Evolutionary conservation across 2,329 filamentous ascomycete species (phyloP).

Genomic region (Dothistroma pini): DNA sequence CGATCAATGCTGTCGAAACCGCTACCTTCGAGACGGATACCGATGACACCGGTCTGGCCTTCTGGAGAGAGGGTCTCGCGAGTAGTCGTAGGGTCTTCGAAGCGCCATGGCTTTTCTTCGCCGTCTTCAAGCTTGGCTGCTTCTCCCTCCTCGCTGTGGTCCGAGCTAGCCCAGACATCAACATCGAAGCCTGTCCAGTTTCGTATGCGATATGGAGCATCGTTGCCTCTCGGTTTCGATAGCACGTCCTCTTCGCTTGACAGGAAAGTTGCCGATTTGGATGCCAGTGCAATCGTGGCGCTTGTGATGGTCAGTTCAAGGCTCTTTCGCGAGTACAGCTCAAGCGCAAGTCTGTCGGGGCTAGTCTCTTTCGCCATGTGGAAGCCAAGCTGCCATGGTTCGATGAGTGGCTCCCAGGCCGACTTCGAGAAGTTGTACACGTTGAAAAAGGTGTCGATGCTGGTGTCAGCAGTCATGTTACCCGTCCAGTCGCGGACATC

Average conservation of each 20-base stretch:
- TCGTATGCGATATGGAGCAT: slow-evolving; percentile 87
- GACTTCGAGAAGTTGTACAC: slow-evolving; percentile 99
- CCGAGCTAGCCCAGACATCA: slow-evolving; percentile 74
- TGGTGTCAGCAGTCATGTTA: slow-evolving; percentile 78
- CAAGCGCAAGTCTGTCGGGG: slow-evolving; percentile 74
- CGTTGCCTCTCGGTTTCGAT: slow-evolving; percentile 84
- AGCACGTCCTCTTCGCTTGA: slow-evolving; percentile 85
- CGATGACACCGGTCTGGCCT: slow-evolving; percentile 72
- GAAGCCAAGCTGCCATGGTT: slow-evolving; percentile 94
- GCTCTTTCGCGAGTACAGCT: slow-evolving; percentile 81
- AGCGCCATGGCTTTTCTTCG: slow-evolving; percentile 89
- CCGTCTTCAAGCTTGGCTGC: slow-evolving; percentile 79
- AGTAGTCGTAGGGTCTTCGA: slow-evolving; percentile 95
- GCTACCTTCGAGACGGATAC: slow-evolving; percentile 82
- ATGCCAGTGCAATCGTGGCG: slow-evolving; percentile 86
- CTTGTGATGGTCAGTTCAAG: slow-evolving; percentile 92
- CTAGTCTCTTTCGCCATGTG: slow-evolving; percentile 75
- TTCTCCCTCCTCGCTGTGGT: slow-evolving; percentile 62
- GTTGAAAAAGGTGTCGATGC: slow-evolving; percentile 91
- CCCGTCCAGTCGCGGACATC: slow-evolving; percentile 89
- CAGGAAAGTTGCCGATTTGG: slow-evolving; percentile 89
- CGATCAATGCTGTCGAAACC: slow-evolving; percentile 89
- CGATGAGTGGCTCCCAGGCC: slow-evolving; percentile 92
- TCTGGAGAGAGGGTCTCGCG: slow-evolving; percentile 88
- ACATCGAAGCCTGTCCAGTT: slow-evolving; percentile 96